Evolutionary conservation across 768 basidiomycete genomes (phyloP).

Genomic region (Hericium coralloides): DNA sequence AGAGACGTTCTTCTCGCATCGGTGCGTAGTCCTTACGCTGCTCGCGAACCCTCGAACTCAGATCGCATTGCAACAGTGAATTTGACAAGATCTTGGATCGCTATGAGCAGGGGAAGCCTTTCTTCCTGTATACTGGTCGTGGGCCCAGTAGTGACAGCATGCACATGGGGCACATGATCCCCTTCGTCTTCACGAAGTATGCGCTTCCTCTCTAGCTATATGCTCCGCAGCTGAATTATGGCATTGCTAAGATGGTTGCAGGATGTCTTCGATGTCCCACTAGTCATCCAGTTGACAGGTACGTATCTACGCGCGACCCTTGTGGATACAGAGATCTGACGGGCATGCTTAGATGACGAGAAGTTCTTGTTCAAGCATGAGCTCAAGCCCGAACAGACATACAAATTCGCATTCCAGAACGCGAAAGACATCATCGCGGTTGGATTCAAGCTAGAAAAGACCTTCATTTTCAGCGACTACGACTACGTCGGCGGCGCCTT

Average conservation of each 20-base stretch:
- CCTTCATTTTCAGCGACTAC: slow-evolving; percentile 95
- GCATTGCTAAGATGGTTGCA: slow-evolving; percentile 74
- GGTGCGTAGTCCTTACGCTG: slow-evolving; percentile 39
- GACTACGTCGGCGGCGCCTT: slow-evolving; percentile 87
- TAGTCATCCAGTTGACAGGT: slow-evolving; percentile 96
- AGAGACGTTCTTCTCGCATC: slow-evolving; percentile 97
- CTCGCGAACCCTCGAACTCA: background rate
- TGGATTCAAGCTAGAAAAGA: slow-evolving; percentile 85
- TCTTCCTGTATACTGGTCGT: slow-evolving; percentile 95
- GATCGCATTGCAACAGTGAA: slow-evolving; percentile 48
- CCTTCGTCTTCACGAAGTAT: slow-evolving; percentile 95
- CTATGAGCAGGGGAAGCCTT: slow-evolving; percentile 94
- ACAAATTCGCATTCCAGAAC: slow-evolving; percentile 73
- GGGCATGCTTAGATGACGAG: slow-evolving; percentile 73
- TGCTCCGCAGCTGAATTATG: background rate
- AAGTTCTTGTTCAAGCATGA: slow-evolving; percentile 98
- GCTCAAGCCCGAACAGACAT: slow-evolving; percentile 83
- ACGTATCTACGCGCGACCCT: slow-evolving; percentile 7
- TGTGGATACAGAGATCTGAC: background rate
- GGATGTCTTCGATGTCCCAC: slow-evolving; percentile 88
- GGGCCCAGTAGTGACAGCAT: slow-evolving; percentile 95
- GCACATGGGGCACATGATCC: slow-evolving; percentile 97
- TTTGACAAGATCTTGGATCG: slow-evolving; percentile 90
- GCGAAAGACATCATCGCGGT: slow-evolving; percentile 96
- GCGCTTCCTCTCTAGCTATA: slow-evolving; percentile 17